Base-by-base conservation (phyloP, 176 grass and related monocot genomes). In the Juncus effusus region DNA sequence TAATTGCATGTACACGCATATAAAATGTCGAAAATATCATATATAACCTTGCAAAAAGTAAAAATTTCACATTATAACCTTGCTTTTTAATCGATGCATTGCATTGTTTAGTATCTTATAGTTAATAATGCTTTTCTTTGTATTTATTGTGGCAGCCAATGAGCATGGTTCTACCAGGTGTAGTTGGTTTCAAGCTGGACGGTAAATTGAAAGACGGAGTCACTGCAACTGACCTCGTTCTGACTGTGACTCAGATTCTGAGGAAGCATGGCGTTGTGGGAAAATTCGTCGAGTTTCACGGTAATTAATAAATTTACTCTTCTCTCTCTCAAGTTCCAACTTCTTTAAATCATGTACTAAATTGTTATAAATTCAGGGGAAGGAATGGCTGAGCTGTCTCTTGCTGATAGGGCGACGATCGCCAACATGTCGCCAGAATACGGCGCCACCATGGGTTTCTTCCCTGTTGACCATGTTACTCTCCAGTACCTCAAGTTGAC, bases 391-490 rank as follows among this genome's bases (percentile, higher is more conserved):
- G 77, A 84, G 73, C 78, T 99, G 38, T 89, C 88, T 66, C 61
- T 99, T 54, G 94, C 88, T 65, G 94, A 99, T 72, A 86, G 85
- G 61, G 94, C 88, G 63, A 99, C 94, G 51, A 99, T 99, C 51
- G 94, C 88, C 36, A 99, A 99, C 77, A 93, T 99, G 94, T 99
- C 94, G 58, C 94, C 88, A 3, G 88, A 99, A 84, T 99, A 93
- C 77, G 94, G 88, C 69, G 94, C 94, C 40, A 99, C 94, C 10
- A 99, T 99, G 94, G 94, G 94, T 7, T 99, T 99, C 85, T 99
- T 92, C 83, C 88, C 94, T 76, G 94, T 99, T 12, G 88, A 99
- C 73, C 82, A 89, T 38, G 85, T 99, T 15, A 93, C 94, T 42
- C 60, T 99, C n/a, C 80, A 99, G 51, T 93, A 93, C 78, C 85